These are phyloP conservation scores for Macrophomina phaseolina DNA, from an alignment of 2,329 filamentous ascomycete species.

Conservation along the genomic window DNA sequence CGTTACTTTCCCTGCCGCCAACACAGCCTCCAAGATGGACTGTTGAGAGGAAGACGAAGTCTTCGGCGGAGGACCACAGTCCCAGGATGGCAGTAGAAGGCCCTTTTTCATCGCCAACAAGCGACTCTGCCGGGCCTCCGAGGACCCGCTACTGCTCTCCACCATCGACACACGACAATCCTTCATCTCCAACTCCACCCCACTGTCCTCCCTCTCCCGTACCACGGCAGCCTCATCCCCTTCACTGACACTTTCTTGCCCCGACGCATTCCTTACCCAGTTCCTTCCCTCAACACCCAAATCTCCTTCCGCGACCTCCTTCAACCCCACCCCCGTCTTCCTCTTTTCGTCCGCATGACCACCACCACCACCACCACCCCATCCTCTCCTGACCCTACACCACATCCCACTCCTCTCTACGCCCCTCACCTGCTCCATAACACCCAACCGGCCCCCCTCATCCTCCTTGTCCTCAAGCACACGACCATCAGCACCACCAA, in stretches of 20 bases:
- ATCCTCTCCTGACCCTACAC: slow-evolving; percentile 10
- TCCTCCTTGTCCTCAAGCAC: slow-evolving; percentile 32
- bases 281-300: slow-evolving; percentile 28
- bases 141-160: not conserved
- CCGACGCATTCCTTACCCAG: slow-evolving; percentile 16
- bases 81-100: slow-evolving; percentile 5
- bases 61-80: not conserved
- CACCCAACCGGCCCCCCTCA: slow-evolving; percentile 32
- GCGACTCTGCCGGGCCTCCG: not conserved
- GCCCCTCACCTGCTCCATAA: slow-evolving; percentile 22
- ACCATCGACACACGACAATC: not conserved
- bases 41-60: not conserved
- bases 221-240: slow-evolving; percentile 27
- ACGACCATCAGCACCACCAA: slow-evolving; percentile 2
- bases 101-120: not conserved
- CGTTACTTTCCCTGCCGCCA: slow-evolving; percentile 14
- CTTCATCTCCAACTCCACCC: not conserved
- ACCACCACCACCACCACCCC: not conserved
- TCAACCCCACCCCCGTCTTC: slow-evolving; percentile 1
- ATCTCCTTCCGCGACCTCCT: slow-evolving; percentile 16
- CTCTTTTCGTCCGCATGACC: not conserved
- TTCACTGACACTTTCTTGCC: slow-evolving; percentile 29
- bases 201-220: slow-evolving; percentile 14
- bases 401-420: slow-evolving; percentile 27
- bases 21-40: slow-evolving; percentile 20